Percentiles rank a stretch among this genome's conserved stretches.
Evolutionary conservation across 2,329 filamentous ascomycete species (phyloP).

Genomic region (Paecilomyces niveus): DNA sequence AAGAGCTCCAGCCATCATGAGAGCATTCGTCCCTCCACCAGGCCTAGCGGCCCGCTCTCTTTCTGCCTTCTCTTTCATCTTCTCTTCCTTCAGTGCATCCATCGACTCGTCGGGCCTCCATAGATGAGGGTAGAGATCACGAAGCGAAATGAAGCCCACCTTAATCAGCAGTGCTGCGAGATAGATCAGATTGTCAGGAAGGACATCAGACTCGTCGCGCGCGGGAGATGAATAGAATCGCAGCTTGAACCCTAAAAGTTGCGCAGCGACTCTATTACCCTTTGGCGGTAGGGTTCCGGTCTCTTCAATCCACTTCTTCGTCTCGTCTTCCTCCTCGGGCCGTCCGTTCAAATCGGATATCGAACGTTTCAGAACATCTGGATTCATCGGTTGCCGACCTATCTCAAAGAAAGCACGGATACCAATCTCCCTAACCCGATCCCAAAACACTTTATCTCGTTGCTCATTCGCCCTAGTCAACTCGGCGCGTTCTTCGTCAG

Average conservation of each 20-base stretch:
- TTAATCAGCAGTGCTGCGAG: conserved; percentile 90
- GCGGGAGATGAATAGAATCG: conserved; percentile 84
- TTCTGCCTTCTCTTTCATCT: conserved; percentile 69
- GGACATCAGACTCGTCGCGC: conserved; percentile 64
- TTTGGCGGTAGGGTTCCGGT: conserved; percentile 76
- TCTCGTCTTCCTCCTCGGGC: conserved; percentile 47
- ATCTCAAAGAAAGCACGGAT: conserved; percentile 86
- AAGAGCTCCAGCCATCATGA: conserved; percentile 79
- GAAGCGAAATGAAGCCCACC: conserved; percentile 88
- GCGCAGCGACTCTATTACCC: conserved; percentile 86
- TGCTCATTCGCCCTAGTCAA: conserved; percentile 51
- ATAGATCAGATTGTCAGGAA: conserved; percentile 90
- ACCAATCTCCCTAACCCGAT: conserved; percentile 65
- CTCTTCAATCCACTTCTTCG: conserved; percentile 67
- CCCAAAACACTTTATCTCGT: conserved; percentile 76
- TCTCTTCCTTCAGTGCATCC: conserved; percentile 62
- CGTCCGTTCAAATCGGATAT: conserved; percentile 32
- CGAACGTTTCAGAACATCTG: conserved; percentile 47
- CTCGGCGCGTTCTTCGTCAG: conserved; percentile 60
- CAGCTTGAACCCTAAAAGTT: conserved; percentile 93
- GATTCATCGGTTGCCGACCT: conserved; percentile 61
- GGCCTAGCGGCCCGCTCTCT: conserved; percentile 64
- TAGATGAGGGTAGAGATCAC: conserved; percentile 85
- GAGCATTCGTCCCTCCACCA: conserved; percentile 70
- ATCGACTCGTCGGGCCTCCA: conserved; percentile 81